Base-by-base conservation (phyloP, 768 basidiomycete genomes). In the Trametes cubensis region DNA sequence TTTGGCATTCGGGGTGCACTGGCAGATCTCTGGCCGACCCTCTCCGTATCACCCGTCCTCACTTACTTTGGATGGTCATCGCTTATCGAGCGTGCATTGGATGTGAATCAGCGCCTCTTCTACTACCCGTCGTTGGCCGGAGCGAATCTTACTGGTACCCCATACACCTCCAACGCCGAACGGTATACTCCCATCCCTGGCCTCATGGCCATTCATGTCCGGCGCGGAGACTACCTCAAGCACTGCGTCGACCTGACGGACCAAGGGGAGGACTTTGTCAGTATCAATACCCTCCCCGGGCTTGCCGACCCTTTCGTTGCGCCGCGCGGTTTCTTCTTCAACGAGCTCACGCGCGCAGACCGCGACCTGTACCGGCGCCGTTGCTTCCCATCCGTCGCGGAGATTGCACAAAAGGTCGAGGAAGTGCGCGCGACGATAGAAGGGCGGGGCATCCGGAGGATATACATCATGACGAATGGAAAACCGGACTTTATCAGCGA, bases 31-130 rank as follows among this genome's bases (percentile, higher is more conserved):
- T 80, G 81, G 62, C 78, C 79, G 0, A 52, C 72, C 4, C 75
- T 86, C 25, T 66, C 68, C 5, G 61, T 72, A 4, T 84, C 84
- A 0, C 83, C 85, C 20, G 77, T 85, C 39, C 72, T 85, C 26
- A 67, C 66, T 1, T 63, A 75, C 11, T 86, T 84, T 64, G 62
- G 72, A 0, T 86, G 83, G 84, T 83, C 84, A 0, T 76, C 80
- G 0, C 76, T 83, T 50, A 82, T 85, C 18, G 74, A 75, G 38
- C 69, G 73, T 25, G 83, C 81, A 0, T 65, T 70, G 52, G 65
- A 64, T 18, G 42, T 48, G 5, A 70, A 70, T 60, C 58, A 55
- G 6, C 10, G 40, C 11, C 48, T 45, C 26, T 57, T 62, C 50
- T 28, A 26, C 56, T 57, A 21, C 48, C 62, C 21, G 18, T 34